Conservation (phyloP, 129 eudicot genomes). For the Tanacetum coccineum region DNA sequence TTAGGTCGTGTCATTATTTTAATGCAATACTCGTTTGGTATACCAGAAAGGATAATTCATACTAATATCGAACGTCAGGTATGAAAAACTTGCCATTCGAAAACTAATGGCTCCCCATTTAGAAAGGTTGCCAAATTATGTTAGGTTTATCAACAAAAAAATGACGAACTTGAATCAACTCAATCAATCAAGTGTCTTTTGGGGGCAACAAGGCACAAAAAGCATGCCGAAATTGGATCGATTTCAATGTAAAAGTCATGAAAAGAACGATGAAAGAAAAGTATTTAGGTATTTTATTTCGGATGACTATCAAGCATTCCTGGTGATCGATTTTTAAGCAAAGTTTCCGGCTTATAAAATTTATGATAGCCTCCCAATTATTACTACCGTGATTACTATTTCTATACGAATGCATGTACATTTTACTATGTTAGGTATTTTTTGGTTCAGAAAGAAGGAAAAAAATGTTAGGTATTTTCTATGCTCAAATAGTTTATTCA, state of each 20-base stretch:
- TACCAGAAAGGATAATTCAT: too few relatives aligned
- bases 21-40: not conserved
- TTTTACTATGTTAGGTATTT: not conserved
- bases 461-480: too few relatives aligned
- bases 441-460: not conserved
- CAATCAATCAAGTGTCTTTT: not conserved
- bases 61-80: not conserved
- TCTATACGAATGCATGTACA: too few relatives aligned
- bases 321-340: not conserved
- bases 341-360: not conserved
- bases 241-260: conserved; percentile 11
- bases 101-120: not conserved
- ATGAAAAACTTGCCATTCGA: not conserved
- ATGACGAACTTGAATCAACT: not conserved
- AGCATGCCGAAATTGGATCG: conserved; percentile 12
- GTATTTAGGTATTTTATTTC: not conserved
- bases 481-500: not conserved
- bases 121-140: not conserved
- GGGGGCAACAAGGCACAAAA: conserved; percentile 22
- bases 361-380: not conserved
- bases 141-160: not conserved
- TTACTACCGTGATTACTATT: not conserved
- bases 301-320: not conserved
- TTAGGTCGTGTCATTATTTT: not conserved
- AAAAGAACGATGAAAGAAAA: conserved; percentile 18